Base-by-base conservation (phyloP, 345 rosid genomes). In the Microcos paniculata region DNA sequence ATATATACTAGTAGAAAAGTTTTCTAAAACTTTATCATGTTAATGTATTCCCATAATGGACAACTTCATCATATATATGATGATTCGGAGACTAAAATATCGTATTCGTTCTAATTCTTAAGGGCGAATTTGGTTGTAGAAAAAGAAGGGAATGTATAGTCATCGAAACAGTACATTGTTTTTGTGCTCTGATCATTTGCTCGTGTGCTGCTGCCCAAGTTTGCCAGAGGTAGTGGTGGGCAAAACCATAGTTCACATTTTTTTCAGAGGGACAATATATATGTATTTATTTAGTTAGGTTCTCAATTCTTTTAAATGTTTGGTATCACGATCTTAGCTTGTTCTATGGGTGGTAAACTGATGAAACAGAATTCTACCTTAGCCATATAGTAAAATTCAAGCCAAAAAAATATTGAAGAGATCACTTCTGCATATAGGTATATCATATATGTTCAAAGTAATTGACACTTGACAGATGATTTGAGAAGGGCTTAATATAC, bases 271-370 rank as follows among this genome's bases (percentile, higher is more conserved):
- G 65, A 65, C 71, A 42, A 61, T 7, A 35, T 3, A 35, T 62
- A 42, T 80, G 80, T 78, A 82, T 73, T 71, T 76, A 78, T 76
- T 77, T 63, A 80, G 57, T 67, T 79, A 84, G 79, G 83, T 62
- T 70, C 66, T 30, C 72, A 56, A 57, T 79, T 72, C 77, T 51
- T 73, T 63, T n/a, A 59, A 75, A 31, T 11, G 77, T 77, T 81
- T 76, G 79, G 51, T 74, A 26, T 51, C 71, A 53, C 61, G 30
- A 65, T 65, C n/a, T n/a, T n/a, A n/a, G n/a, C 48, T 48, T 70
- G 49, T 65, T 65, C 5, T 35, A 21, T 56, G 42, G 43, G 45
- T n/a, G 26, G 72, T 28, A 42, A n/a, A 64, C n/a, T n/a, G 31
- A 28, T 51, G 12, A 46, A 46, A 26, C 14, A 46, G n/a, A 16